A percentile compares a stretch with the other conserved stretches of the same genome.
phyloP scores from a whole-genome alignment of 2,329 filamentous ascomycete species.

The Penicillium sp. region DNA sequence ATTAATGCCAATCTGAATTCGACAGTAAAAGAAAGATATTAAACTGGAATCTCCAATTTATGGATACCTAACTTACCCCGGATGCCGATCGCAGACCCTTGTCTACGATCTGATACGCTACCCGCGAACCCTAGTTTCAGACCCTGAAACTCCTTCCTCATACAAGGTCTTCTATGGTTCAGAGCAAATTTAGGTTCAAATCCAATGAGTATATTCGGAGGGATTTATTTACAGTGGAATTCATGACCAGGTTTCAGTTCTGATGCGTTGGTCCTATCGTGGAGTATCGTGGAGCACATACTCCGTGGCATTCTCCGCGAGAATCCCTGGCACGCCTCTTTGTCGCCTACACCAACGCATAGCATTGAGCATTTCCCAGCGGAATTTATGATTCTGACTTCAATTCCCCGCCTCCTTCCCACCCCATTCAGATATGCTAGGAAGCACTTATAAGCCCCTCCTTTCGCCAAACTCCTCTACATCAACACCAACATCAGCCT shows the following conservation, averaged over 20 bases:
- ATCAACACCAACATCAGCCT: neutral
- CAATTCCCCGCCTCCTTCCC: neutral
- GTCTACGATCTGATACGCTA: neutral
- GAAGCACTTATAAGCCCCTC: neutral
- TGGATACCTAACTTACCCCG: neutral
- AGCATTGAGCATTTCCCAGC: neutral
- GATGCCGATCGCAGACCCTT: neutral
- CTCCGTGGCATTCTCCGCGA: slow-evolving; percentile 11
- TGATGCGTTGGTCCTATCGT: neutral
- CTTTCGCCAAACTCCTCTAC: neutral
- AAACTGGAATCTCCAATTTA: neutral
- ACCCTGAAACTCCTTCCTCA: neutral
- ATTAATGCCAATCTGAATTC: no score
- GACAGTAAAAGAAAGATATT: neutral
- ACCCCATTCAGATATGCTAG: neutral
- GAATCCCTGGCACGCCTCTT: neutral
- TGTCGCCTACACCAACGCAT: neutral
- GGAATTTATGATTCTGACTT: neutral
- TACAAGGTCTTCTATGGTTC: neutral
- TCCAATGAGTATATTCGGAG: neutral
- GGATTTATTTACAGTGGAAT: neutral
- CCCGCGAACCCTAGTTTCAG: neutral
- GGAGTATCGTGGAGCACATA: slow-evolving; percentile 4
- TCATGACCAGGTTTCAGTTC: neutral
- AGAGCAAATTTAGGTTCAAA: no score